Evolutionary conservation across 148 eudicot species (phyloP), one percentile per base, ranked within the genome.

Genomic region (Vaccinium corymbosum): DNA sequence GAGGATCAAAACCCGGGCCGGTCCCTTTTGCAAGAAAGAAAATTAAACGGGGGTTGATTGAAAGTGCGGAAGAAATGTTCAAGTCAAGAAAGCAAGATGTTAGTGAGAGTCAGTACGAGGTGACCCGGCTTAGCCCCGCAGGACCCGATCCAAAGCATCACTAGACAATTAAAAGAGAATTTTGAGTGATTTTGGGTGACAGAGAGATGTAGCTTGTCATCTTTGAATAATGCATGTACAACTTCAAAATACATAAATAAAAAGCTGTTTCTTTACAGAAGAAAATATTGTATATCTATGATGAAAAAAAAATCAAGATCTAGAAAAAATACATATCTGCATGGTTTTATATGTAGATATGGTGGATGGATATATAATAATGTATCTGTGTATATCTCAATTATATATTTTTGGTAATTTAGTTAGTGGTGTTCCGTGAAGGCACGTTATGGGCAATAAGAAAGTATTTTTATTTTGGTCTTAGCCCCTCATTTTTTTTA

Each of bases 91-190:
- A 3, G 52, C 71, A 75, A 49, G 83, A 76, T 35, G 59, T 76
- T 19, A 25, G 27, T 4, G 81, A 80, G 2, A 80, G 83, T 42
- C 84, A 75, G 12, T 85, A 81, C 80, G 79, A 68, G 38, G 38
- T 81, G 20, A 83, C 80, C 74, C 82, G 93, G 62, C 20, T 83
- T 6, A 89, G 86, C 80, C 93, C 93, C 3, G 93, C 90, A 38
- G 93, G 93, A 49, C 93, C 93, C 35, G 93, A 91, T 62, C 93
- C 93, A 1, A 90, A 84, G 75, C 93, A 91, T 59, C 93, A 91
- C 32, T 88, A 90, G 85, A 15, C 17, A 19, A 79, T 8, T 48
- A 42, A 6, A 38, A 13, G 6, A 7, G 48, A 29, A 8, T 17
- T 38, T 75, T 76, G 80, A 62, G n/a, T 62, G 20, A 22, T 55